Evolutionary conservation across 148 eudicot species (phyloP).

Genomic region (Rhododendron williamsianum): DNA sequence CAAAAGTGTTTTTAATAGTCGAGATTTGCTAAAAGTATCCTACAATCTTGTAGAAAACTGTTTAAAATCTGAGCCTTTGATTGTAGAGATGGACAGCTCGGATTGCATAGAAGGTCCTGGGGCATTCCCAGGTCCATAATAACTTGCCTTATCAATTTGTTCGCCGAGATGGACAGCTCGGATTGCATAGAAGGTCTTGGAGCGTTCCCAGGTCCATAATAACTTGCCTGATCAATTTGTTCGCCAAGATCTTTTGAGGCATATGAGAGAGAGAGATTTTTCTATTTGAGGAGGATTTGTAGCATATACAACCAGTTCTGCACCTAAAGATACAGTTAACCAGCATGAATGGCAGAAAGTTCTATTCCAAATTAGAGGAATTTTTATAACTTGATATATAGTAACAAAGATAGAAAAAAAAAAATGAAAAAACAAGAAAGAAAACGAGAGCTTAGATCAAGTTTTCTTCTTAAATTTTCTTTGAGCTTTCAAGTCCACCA

Average conservation of each 20-base stretch:
- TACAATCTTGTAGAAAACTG: too few species aligned
- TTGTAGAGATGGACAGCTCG: neutral
- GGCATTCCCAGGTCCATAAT: neutral
- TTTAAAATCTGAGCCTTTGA: too few species aligned
- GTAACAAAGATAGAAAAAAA: neutral
- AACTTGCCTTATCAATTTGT: neutral
- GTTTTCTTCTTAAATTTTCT: constrained; percentile 41
- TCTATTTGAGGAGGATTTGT: neutral
- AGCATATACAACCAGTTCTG: neutral
- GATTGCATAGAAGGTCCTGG: too few species aligned
- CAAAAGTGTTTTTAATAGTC: too few species aligned
- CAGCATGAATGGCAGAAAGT: constrained; percentile 8
- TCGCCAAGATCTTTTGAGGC: neutral
- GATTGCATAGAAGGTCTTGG: too few species aligned
- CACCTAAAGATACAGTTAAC: constrained; percentile 10
- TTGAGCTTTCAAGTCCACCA: constrained; percentile 52
- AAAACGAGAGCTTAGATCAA: constrained; percentile 12
- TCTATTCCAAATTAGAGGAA: constrained; percentile 11
- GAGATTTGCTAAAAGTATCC: neutral
- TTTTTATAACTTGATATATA: neutral
- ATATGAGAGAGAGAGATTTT: neutral
- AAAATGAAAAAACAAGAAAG: neutral
- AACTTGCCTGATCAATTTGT: neutral
- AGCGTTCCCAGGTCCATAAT: neutral
- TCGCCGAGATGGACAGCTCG: neutral